Evolutionary conservation across 1,284 basidiomycete species (phyloP), one percentile per base, ranked within the genome.

Genomic region (Moesziomyces sp.): DNA sequence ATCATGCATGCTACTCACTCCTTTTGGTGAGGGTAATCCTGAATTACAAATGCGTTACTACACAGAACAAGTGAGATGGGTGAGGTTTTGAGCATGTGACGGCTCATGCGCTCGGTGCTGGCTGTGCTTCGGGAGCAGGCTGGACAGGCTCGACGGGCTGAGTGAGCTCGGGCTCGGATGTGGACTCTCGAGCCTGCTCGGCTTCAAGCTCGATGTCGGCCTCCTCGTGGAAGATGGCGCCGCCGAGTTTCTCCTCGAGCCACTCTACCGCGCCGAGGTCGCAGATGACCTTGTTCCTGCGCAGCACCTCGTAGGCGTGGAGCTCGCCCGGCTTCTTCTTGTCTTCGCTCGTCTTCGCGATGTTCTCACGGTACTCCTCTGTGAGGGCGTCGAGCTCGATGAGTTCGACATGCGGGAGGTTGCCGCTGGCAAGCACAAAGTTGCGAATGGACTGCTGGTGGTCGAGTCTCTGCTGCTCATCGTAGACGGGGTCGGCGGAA

Each of bases 211-310:
- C 59, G 16, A 67, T 14, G 9, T 46, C 60, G 10, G 57, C 71
- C 46, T 76, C 55, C 46, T 75, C 60, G 55, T 84, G 82, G 55
- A 78, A 77, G 50, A 75, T 65, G 28, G 79, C 74, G 16, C 82
- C 82, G 13, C 82, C 81, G 1, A 84, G 70, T 67, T 81, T 82
- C 53, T 81, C 82, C 61, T 84, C 82, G 26, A 84, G 75, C 82
- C 82, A 83, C 60, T 84, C 82, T 9, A 84, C 64, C 5, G 82
- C 82, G n/a, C 82, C 82, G n/a, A 84, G 53, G 54, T 84, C 82
- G 59, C 76, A 66, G 18, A 84, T 69, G 23, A 83, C 57, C 63
- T 76, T 74, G 47, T 65, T 53, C 23, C 76, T 52, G 33, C 69
- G 66, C n/a, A 84, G 71, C n/a, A 84, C 76, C 62, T 82, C 74